phyloP scores from a whole-genome alignment of 768 basidiomycete species.

The Peribolospora baueri region DNA sequence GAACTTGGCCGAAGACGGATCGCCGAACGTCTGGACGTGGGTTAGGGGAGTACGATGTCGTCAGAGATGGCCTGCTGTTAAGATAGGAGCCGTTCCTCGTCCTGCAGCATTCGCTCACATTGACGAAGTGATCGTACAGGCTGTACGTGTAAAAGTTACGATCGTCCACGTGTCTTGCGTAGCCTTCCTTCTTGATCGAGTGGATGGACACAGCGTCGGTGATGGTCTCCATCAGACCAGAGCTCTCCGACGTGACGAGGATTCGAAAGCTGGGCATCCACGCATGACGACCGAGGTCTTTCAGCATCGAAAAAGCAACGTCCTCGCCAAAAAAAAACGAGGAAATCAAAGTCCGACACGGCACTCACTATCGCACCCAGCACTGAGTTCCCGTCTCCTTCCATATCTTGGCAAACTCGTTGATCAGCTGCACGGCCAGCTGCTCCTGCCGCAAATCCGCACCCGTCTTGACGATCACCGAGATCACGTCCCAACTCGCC shows the following conservation, averaged over 20 bases:
- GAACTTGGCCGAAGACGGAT: slow-evolving; percentile 64
- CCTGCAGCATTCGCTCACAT: slow-evolving; percentile 27
- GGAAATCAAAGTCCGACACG: neutral
- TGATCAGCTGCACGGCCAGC: slow-evolving; percentile 81
- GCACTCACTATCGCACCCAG: slow-evolving; percentile 62
- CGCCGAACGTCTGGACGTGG: slow-evolving; percentile 51
- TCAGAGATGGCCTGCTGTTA: neutral
- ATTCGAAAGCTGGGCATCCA: slow-evolving; percentile 54
- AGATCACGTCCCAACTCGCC: slow-evolving; percentile 43
- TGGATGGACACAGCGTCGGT: slow-evolving; percentile 96
- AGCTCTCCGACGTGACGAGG: slow-evolving; percentile 71
- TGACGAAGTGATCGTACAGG: slow-evolving; percentile 70
- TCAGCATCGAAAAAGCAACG: slow-evolving; percentile 4
- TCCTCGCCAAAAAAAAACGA: slow-evolving; percentile 13
- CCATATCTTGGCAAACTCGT: slow-evolving; percentile 80
- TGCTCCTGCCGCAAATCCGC: slow-evolving; percentile 93
- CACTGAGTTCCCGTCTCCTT: slow-evolving; percentile 73
- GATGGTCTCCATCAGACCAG: slow-evolving; percentile 90
- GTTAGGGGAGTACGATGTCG: neutral
- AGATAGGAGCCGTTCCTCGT: neutral
- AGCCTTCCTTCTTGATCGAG: slow-evolving; percentile 97
- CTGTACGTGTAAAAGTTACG: slow-evolving; percentile 25
- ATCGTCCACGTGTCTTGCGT: slow-evolving; percentile 38
- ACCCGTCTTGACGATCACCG: slow-evolving; percentile 95
- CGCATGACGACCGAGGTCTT: neutral